These are phyloP conservation scores for Acacia concinna DNA, from an alignment of 331 rosid genomes.

Conservation along the genomic window DNA sequence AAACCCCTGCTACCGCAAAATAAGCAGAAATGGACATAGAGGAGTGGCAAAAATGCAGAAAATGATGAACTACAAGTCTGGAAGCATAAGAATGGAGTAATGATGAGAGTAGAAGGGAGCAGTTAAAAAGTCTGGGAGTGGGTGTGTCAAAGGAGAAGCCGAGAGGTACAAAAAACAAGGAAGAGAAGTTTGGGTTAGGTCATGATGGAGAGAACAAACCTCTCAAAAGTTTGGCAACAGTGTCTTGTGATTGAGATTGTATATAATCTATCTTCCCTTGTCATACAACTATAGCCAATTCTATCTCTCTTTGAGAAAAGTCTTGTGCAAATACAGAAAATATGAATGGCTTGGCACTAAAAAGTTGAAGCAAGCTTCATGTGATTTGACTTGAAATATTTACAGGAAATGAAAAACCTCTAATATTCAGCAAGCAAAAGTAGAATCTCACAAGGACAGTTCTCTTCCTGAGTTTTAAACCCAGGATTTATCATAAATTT, in stretches of 20 bases:
- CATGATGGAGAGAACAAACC: not conserved
- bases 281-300: not conserved
- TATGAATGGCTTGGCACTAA: not conserved
- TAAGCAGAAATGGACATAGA: not conserved
- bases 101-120: not conserved
- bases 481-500: slow-evolving; percentile 10
- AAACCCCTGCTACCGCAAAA: not conserved
- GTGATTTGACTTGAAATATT: not conserved
- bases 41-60: not conserved
- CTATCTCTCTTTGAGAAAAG: not conserved
- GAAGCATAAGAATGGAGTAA: not conserved
- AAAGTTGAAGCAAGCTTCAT: slow-evolving; percentile 14
- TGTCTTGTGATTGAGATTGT: not conserved
- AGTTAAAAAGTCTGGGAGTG: not conserved
- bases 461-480: slow-evolving; percentile 25
- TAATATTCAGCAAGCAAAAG: slow-evolving; percentile 18
- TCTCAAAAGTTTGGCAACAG: not conserved
- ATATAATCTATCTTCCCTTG: not conserved
- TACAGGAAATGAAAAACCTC: not conserved
- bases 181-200: not conserved
- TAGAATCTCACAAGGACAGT: slow-evolving; percentile 12
- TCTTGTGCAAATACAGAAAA: not conserved
- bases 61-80: not conserved
- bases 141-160: not conserved
- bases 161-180: not conserved